phyloP scores from a whole-genome alignment of 345 rosid species.

The Citrus glauca region DNA sequence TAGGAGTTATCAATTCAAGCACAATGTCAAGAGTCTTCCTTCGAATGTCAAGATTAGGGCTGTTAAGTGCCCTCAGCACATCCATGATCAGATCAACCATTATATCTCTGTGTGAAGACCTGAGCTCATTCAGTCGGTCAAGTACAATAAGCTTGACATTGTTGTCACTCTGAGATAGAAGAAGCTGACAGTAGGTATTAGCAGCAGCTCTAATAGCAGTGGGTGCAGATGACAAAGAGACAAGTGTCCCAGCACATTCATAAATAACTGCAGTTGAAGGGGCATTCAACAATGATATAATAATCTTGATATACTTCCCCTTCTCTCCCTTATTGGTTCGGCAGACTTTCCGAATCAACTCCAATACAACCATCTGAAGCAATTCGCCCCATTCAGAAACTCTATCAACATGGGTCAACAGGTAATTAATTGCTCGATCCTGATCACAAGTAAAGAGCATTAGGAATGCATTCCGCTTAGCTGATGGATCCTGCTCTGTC shows the following conservation, averaged over 20 bases:
- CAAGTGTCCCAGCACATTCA: constrained; percentile 79
- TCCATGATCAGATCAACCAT: constrained; percentile 89
- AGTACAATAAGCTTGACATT: constrained; percentile 88
- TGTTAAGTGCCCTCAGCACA: constrained; percentile 88
- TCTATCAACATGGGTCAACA: constrained; percentile 61
- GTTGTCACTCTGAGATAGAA: constrained; percentile 84
- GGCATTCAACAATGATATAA: constrained; percentile 67
- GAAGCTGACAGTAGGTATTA: constrained; percentile 77
- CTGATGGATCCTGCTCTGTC: constrained; percentile 68
- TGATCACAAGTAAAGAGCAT: constrained; percentile 77
- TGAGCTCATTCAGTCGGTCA: constrained; percentile 74
- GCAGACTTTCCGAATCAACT: constrained; percentile 70
- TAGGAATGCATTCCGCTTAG: constrained; percentile 75
- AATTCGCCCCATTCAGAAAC: constrained; percentile 71
- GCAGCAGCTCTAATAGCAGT: constrained; percentile 87
- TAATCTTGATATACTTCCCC: constrained; percentile 71
- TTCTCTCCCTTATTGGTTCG: constrained; percentile 60
- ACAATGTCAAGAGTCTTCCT: constrained; percentile 80
- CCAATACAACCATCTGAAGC: constrained; percentile 76
- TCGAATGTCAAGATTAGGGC: constrained; percentile 81
- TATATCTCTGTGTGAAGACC: constrained; percentile 65
- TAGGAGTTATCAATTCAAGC: constrained; percentile 77
- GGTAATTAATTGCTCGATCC: constrained; percentile 59
- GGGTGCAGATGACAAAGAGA: constrained; percentile 86
- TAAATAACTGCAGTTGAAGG: constrained; percentile 68